Conservation (phyloP, 1,284 basidiomycete species). For the Agroathelia rolfsii region DNA sequence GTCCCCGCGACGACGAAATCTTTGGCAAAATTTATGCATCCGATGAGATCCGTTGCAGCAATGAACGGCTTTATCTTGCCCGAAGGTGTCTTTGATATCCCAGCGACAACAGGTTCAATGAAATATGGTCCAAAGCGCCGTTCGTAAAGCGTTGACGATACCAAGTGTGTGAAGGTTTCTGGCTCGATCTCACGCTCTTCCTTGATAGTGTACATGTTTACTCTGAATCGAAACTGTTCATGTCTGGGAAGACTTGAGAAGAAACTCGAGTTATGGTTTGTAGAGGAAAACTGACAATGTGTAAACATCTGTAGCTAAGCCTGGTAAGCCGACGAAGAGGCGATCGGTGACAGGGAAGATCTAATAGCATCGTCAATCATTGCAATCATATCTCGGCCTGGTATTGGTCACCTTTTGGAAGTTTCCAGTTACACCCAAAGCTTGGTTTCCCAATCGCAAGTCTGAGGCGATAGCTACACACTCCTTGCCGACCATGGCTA, state of each 20-base stretch:
- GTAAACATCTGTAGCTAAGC: slow-evolving; percentile 87
- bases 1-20: slow-evolving; percentile 98
- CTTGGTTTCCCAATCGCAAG: slow-evolving; percentile 85
- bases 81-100: slow-evolving; percentile 67
- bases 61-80: slow-evolving; percentile 87
- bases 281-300: slow-evolving; percentile 87
- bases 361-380: too few species aligned
- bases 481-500: slow-evolving; percentile 98
- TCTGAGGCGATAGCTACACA: slow-evolving; percentile 99
- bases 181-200: slow-evolving; percentile 97
- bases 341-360: slow-evolving; percentile 93
- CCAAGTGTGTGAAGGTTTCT: slow-evolving; percentile 91
- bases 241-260: slow-evolving; percentile 38
- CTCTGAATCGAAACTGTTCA: slow-evolving; percentile 85
- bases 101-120: slow-evolving; percentile 95
- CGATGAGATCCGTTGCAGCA: slow-evolving; percentile 92
- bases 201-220: slow-evolving; percentile 99
- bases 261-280: slow-evolving; percentile 3
- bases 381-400: too few species aligned
- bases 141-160: slow-evolving; percentile 97
- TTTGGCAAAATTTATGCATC: slow-evolving; percentile 90
- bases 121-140: slow-evolving; percentile 96
- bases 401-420: slow-evolving; percentile 97
- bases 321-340: slow-evolving; percentile 87
- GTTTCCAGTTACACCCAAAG: slow-evolving; percentile 82